Percentiles rank a stretch among this genome's conserved stretches.
phyloP scores from a whole-genome alignment of 352 stramenopile species.

The Phytophthora ohioensis region DNA sequence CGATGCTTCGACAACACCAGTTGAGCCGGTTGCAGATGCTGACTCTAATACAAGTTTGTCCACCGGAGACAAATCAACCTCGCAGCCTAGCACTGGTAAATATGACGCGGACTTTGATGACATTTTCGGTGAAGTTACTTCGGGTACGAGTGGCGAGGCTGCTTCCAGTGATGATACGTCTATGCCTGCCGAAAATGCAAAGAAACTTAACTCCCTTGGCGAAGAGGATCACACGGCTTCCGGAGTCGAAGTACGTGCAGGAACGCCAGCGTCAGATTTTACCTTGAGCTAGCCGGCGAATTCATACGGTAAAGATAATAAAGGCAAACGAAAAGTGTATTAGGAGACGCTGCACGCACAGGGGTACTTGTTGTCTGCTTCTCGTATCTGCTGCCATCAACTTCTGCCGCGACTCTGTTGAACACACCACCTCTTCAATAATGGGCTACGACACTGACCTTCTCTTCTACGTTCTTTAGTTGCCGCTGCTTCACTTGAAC shows the following conservation, averaged over 20 bases:
- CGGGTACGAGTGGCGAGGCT: neutral
- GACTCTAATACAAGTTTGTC: neutral
- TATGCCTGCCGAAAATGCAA: constrained; percentile 1
- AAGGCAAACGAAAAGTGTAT: constrained; percentile 35
- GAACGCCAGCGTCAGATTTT: constrained; percentile 25
- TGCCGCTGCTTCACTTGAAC: constrained; percentile 85
- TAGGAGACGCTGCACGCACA: constrained; percentile 4
- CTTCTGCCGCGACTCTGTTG: neutral
- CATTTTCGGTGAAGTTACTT: constrained; percentile 27
- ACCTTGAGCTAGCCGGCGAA: constrained; percentile 6
- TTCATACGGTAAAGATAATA: neutral
- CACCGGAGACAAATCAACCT: neutral
- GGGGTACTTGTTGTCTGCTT: constrained; percentile 5
- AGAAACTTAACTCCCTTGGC: constrained; percentile 2
- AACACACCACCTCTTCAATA: constrained; percentile 18
- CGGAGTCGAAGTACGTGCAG: constrained; percentile 22
- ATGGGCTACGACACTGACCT: constrained; percentile 18
- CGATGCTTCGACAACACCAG: neutral
- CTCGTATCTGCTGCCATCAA: constrained; percentile 12
- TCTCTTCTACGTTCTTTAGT: constrained; percentile 21
- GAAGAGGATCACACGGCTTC: constrained; percentile 2
- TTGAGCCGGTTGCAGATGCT: neutral
- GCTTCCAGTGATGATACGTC: neutral
- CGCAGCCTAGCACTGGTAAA: neutral
- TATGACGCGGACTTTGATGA: constrained; percentile 37